A percentile compares a stretch with the other conserved stretches of the same genome.
These are phyloP conservation scores for Limonomyces culmigenus DNA, from an alignment of 1,284 basidiomycete species.

Conservation along the genomic window DNA sequence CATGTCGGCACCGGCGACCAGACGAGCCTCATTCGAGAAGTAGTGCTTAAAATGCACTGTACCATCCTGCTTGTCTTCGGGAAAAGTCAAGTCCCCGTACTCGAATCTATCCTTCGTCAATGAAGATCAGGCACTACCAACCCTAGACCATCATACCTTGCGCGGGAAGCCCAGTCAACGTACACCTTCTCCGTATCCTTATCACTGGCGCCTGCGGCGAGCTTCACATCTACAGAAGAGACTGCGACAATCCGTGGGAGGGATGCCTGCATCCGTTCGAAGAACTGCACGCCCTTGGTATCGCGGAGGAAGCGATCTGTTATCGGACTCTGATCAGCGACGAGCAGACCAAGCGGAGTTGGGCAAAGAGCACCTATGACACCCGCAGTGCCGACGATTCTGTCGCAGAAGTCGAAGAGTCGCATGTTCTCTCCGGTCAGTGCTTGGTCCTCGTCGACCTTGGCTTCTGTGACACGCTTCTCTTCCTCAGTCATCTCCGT, in stretches of 20 bases:
- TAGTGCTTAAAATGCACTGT: constrained; percentile 63
- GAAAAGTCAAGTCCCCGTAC: constrained; percentile 52
- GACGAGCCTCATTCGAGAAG: constrained; percentile 63
- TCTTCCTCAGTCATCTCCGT: constrained; percentile 68
- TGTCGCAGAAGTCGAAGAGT: constrained; percentile 53
- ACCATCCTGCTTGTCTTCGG: constrained; percentile 15
- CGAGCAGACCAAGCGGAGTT: too few relatives aligned
- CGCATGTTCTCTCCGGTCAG: constrained; percentile 53
- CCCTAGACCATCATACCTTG: constrained; percentile 67
- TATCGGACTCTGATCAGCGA: too few relatives aligned
- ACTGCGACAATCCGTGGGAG: constrained; percentile 53
- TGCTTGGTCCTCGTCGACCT: constrained; percentile 25
- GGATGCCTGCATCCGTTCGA: constrained; percentile 56
- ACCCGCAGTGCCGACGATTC: constrained; percentile 61
- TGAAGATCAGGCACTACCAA: background rate
- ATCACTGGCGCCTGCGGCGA: constrained; percentile 40
- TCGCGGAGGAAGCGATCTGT: constrained; percentile 72
- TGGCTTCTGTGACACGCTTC: constrained; percentile 56
- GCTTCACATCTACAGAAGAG: constrained; percentile 19
- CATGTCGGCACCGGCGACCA: constrained; percentile 63
- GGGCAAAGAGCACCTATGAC: too few relatives aligned
- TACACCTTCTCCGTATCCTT: constrained; percentile 56
- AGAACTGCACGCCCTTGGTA: constrained; percentile 72
- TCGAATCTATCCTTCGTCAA: background rate
- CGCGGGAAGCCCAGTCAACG: constrained; percentile 63